Evolutionary conservation across 805 yeast species (phyloP), one percentile per base, ranked within the genome.

Genomic region (Vanderwaltozyma yarrowii): DNA sequence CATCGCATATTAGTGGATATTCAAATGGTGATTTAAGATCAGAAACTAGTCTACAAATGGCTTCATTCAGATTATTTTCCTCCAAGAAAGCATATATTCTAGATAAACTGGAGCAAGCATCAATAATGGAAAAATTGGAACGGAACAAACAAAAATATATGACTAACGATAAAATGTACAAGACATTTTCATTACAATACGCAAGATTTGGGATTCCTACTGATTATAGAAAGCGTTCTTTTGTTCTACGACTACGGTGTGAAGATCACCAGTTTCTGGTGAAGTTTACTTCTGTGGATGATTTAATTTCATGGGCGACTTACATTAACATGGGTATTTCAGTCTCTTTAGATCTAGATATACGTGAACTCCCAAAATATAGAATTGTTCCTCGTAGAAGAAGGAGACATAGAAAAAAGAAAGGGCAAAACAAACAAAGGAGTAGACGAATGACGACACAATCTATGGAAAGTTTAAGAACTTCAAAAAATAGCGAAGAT

Each of bases 221-320:
- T 2, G 97, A 89, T 59, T 87, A 86, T 61, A 73, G 69, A 42
- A 84, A 56, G 72, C 70, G 45, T 70, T 71, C 26, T 70, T 19
- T 27, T 51, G 81, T 78, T 4, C 57, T 87, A 32, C 64, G 98
- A 35, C 46, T 89, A 10, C 70, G 97, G 19, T 71, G 79, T 24
- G 97, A 89, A 59, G 72, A 78, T 30, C 85, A 84, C 55, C 98
- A 89, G 58, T 70, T 86, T 44, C 56, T 88, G 29, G 46, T 88
- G 2, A 76, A 74, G 40, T 84, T 85, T 49, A 55, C 70, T 1
- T 65, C 69, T 29, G 69, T 80, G 3, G 75, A 74, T 49, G 79
- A 76, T 21, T 68, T 86, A 68, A 73, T 92, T 33, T 75, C 74
- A 31, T 89, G 96, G 96, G 71, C 83, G 41, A 69, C 73, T 46